Conservation (phyloP, 108 stramenopile species). For the Conticribra guillardii region DNA sequence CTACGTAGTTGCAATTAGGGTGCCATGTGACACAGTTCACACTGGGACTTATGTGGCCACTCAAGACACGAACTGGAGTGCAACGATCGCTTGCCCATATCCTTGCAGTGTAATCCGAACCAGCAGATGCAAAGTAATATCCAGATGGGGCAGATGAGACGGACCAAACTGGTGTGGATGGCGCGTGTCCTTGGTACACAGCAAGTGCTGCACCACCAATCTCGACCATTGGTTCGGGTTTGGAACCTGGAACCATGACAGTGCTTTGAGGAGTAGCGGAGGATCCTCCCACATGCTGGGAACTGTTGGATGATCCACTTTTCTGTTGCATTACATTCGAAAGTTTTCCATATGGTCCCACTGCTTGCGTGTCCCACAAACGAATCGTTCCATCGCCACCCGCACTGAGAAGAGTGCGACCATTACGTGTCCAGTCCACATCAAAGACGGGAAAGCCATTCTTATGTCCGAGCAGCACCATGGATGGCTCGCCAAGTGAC, state of each 20-base stretch:
- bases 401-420: conserved; percentile 79
- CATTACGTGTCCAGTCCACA: conserved; percentile 86
- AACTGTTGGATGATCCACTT: conserved; percentile 18
- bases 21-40: conserved; percentile 93
- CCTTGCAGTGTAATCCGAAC: conserved; percentile 89
- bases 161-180: conserved; percentile 80
- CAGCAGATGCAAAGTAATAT: conserved; percentile 96
- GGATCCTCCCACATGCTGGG: conserved; percentile 3
- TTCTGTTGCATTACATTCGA: conserved; percentile 43
- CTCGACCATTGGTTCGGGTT: conserved; percentile 57
- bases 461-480: conserved; percentile 88
- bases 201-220: conserved; percentile 80
- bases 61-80: conserved; percentile 88
- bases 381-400: conserved; percentile 88
- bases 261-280: conserved; percentile 47
- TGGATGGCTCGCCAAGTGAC: conserved; percentile 44
- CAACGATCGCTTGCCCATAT: conserved; percentile 95
- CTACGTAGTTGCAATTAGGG: conserved; percentile 94
- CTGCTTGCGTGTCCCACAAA: conserved; percentile 87
- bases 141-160: conserved; percentile 87
- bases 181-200: conserved; percentile 86
- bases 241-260: conserved; percentile 59
- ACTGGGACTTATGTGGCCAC: conserved; percentile 89
- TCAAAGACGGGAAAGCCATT: conserved; percentile 92
- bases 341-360: conserved; percentile 74